Base-by-base conservation (phyloP, 2,329 filamentous ascomycete genomes). In the Phialophora verrucosa region DNA sequence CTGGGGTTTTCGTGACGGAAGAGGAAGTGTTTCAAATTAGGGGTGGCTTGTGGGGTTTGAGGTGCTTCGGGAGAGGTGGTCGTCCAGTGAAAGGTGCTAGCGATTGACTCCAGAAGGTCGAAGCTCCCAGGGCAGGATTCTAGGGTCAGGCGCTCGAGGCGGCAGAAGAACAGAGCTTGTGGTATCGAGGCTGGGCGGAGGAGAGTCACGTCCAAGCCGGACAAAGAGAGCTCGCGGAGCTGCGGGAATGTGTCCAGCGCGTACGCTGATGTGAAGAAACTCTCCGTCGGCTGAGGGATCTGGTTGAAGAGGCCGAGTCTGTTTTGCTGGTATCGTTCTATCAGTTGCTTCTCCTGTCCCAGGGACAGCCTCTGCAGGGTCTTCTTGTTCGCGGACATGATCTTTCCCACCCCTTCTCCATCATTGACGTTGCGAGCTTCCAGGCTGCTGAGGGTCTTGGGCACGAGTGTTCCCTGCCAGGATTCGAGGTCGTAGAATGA, bases 271-370 rank as follows among this genome's bases (percentile, higher is more conserved):
- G 56, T 57, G 42, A 70, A 65, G 50, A 71, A 67, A 2, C 47
- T 56, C n/a, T 69, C 64, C 27, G 54, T 56, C 20, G 71, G 68
- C 51, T 71, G 70, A 32, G 64, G 49, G 5, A 69, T 65, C 12
- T 64, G 61, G 7, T 69, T 62, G 20, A 67, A 57, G 32, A 64
- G 65, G 20, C 51, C 67, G 20, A 61, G 25, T 42, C 67, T 61
- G 47, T 44, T 60, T 20, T 50, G 51, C 17, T 64, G 62, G 55
- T 72, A 73, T n/a, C 59, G 47, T 20, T 70, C 64, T 12, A 72
- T 44, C n/a, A 73, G 50, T 12, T 64, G 57, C 51, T 63, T 72
- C 55, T 73, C 72, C 62, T 73, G 71, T 44, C 72, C 72, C 44
- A 73, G 49, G n/a, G 62, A 54, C n/a, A 73, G 38, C 10, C 56